Percentiles rank a stretch among this genome's conserved stretches.
Evolutionary conservation across 306 rosid species (phyloP).

Genomic region (Lithocarpus polystachyus): DNA sequence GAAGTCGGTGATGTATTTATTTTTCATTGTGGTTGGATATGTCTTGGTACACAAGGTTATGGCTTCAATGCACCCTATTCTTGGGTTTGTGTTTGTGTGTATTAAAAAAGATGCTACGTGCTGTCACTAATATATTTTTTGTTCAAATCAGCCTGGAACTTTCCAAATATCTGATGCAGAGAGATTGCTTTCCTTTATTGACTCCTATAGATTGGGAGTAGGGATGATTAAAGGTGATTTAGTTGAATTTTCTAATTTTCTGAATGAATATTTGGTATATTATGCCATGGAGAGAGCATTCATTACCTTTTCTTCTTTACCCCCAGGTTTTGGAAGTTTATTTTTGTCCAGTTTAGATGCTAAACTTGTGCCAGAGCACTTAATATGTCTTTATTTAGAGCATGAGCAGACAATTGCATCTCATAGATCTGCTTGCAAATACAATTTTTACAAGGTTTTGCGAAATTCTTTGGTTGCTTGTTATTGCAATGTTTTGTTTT

Average conservation of each 20-base stretch:
- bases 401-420: constrained; percentile 44
- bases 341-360: constrained; percentile 43
- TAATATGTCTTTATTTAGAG: constrained; percentile 70
- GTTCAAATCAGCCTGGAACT: no score
- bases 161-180: no score
- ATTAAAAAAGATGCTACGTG: no score
- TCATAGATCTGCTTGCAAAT: constrained; percentile 39
- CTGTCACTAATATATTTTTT: no score
- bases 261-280: not conserved
- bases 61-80: no score
- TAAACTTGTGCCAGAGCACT: constrained; percentile 80
- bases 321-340: constrained; percentile 50
- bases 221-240: constrained; percentile 58
- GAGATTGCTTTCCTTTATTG: no score
- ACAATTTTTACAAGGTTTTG: constrained; percentile 81
- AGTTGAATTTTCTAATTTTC: not conserved
- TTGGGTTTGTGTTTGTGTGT: no score
- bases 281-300: not conserved
- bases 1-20: no score
- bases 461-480: not conserved
- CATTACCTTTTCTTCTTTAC: not conserved
- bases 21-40: no score
- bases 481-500: not conserved
- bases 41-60: no score
- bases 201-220: constrained; percentile 63